These are phyloP conservation scores for Neonectria punicea DNA, from an alignment of 2,329 filamentous ascomycete species.

Conservation along the genomic window DNA sequence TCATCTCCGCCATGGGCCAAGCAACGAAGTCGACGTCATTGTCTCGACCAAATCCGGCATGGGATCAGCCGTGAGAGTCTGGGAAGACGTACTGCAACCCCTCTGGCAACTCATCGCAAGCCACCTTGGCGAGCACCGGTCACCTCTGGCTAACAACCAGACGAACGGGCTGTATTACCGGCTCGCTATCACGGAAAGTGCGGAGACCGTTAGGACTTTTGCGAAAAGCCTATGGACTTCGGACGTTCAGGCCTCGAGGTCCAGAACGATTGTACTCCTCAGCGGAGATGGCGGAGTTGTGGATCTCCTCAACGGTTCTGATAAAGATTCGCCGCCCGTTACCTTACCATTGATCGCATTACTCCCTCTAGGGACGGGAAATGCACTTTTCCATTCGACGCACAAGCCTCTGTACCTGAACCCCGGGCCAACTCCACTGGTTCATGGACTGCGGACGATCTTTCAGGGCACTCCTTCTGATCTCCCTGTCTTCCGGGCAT, in stretches of 20 bases:
- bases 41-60: constrained; percentile 75
- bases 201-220: constrained; percentile 72
- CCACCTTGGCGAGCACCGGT: neutral
- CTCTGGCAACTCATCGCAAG: constrained; percentile 58
- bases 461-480: constrained; percentile 64
- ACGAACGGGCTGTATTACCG: constrained; percentile 17
- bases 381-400: constrained; percentile 71
- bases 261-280: constrained; percentile 75
- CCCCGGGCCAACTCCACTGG: constrained; percentile 52
- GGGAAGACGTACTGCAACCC: constrained; percentile 64
- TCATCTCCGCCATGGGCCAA: constrained; percentile 45
- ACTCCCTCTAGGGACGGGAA: constrained; percentile 72
- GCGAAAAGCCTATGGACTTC: constrained; percentile 54
- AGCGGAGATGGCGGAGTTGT: constrained; percentile 90
- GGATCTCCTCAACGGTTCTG: constrained; percentile 78
- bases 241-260: constrained; percentile 45
- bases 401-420: constrained; percentile 66
- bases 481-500: constrained; percentile 71
- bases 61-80: constrained; percentile 66
- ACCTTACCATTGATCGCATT: constrained; percentile 59
- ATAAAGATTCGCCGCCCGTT: constrained; percentile 31
- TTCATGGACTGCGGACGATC: constrained; percentile 66
- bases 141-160: neutral
- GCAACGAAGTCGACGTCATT: constrained; percentile 66
- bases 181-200: constrained; percentile 71